phyloP scores from a whole-genome alignment of 164 flowering plant species.

The Berberis thunbergii region DNA sequence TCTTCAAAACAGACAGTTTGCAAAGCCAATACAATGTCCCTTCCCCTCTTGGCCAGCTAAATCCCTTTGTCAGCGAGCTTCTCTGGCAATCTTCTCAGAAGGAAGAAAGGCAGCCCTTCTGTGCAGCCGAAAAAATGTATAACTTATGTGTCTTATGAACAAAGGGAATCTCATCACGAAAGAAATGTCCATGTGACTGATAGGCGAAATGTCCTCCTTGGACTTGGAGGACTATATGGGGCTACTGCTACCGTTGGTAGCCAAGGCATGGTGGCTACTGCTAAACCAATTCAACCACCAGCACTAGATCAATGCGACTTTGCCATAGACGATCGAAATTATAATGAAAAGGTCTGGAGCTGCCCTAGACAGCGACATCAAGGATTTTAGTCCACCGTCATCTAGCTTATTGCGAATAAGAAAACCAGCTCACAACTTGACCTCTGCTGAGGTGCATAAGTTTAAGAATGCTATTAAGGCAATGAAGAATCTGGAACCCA shows the following conservation, averaged over 20 bases:
- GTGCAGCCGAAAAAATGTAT: neutral
- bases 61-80: neutral
- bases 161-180: neutral
- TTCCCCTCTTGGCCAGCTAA: neutral
- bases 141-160: neutral
- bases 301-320: neutral
- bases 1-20: neutral
- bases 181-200: neutral
- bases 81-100: neutral
- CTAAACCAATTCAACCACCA: conserved; percentile 1
- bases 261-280: conserved; percentile 3
- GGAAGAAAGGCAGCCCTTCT: neutral
- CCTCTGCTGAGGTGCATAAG: conserved; percentile 1
- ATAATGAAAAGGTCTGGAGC: neutral
- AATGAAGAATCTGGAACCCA: conserved; percentile 1
- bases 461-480: conserved; percentile 4
- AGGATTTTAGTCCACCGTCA: conserved; percentile 6
- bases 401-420: conserved; percentile 4
- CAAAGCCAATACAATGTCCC: neutral
- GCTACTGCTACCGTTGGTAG: neutral
- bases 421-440: conserved; percentile 12
- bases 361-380: neutral
- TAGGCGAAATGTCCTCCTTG: conserved; percentile 7
- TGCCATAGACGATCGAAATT: neutral
- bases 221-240: conserved; percentile 2